These are phyloP conservation scores for Betula pendula DNA, from an alignment of 306 rosid species.

Conservation along the genomic window DNA sequence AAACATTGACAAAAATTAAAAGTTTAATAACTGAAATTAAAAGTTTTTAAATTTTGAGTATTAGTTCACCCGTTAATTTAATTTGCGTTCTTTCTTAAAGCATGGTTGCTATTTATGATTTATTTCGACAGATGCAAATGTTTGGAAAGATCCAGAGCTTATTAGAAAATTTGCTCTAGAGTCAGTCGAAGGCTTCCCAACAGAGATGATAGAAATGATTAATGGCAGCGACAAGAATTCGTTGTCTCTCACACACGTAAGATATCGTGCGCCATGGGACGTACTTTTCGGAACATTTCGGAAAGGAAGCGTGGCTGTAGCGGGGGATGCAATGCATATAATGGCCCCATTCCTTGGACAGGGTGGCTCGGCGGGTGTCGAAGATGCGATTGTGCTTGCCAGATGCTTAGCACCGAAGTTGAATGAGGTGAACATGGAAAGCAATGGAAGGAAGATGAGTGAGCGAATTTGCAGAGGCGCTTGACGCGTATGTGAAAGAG, in stretches of 20 bases:
- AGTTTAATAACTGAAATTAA: too few species aligned
- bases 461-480: slow-evolving; percentile 34
- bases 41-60: too few species aligned
- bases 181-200: slow-evolving; percentile 37
- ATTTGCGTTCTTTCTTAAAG: too few species aligned
- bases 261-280: slow-evolving; percentile 48
- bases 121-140: slow-evolving; percentile 31
- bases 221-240: slow-evolving; percentile 22
- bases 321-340: slow-evolving; percentile 74
- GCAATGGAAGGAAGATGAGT: not conserved
- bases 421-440: not conserved
- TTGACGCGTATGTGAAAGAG: slow-evolving; percentile 46
- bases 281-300: slow-evolving; percentile 31
- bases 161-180: slow-evolving; percentile 36
- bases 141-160: slow-evolving; percentile 33
- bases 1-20: too few species aligned
- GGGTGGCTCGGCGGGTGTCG: slow-evolving; percentile 57
- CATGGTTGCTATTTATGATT: too few species aligned
- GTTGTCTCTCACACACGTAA: slow-evolving; percentile 41
- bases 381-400: slow-evolving; percentile 58
- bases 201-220: slow-evolving; percentile 37
- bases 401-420: slow-evolving; percentile 39
- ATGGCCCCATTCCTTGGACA: slow-evolving; percentile 68
- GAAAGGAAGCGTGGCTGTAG: slow-evolving; percentile 46
- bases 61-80: too few species aligned